Percentiles rank a stretch among this genome's conserved stretches.
phyloP scores from a whole-genome alignment of 768 basidiomycete species.

The Russula sp. region DNA sequence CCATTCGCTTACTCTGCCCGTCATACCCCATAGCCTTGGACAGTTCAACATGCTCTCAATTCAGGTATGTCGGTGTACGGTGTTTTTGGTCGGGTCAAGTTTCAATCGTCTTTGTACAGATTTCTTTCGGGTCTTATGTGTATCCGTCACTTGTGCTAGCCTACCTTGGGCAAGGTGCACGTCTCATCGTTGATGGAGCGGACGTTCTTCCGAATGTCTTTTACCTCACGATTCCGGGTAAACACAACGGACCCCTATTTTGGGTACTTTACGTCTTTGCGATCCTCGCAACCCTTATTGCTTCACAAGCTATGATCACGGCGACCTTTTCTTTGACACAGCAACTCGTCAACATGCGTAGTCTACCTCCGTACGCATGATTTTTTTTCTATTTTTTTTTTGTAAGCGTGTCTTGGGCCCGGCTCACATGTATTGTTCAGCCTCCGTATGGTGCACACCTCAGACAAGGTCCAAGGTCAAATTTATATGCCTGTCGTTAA shows the following conservation, averaged over 20 bases:
- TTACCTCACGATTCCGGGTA: constrained; percentile 59
- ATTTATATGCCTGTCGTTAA: constrained; percentile 62
- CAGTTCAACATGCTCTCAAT: constrained; percentile 62
- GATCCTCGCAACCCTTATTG: constrained; percentile 59
- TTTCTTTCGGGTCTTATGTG: constrained; percentile 48
- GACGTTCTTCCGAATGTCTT: constrained; percentile 50
- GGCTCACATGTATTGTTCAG: constrained; percentile 21
- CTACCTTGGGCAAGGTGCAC: constrained; percentile 69
- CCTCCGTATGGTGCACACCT: constrained; percentile 53
- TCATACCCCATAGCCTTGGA: constrained; percentile 42
- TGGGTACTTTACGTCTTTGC: constrained; percentile 65
- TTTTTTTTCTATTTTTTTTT: background rate
- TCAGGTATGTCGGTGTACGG: constrained; percentile 33
- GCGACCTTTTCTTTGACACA: constrained; percentile 58
- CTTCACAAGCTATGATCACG: constrained; percentile 65
- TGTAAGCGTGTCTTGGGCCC: background rate
- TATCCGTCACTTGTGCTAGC: constrained; percentile 58
- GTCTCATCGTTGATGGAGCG: constrained; percentile 47
- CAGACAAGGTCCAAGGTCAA: constrained; percentile 54
- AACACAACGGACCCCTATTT: constrained; percentile 45
- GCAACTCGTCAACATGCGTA: constrained; percentile 58
- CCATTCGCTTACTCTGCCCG: background rate
- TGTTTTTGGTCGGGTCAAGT: background rate
- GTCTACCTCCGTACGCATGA: constrained; percentile 41
- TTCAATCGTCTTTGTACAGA: constrained; percentile 25